Evolutionary conservation across 805 yeast species (phyloP).

Genomic region (Metschnikowia anglica): DNA sequence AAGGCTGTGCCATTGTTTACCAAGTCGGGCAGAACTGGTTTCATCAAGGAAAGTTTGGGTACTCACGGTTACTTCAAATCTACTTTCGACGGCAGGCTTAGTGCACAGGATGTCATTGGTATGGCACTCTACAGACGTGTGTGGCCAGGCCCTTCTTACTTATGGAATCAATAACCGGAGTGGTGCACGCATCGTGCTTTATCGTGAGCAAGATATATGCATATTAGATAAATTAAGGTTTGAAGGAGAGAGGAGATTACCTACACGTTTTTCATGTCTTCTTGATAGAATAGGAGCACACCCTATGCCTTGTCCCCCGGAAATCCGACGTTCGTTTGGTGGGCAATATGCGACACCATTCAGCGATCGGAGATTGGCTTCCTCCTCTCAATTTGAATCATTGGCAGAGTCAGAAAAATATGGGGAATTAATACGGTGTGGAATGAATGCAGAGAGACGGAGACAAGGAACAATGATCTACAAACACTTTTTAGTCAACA

Average conservation of each 20-base stretch:
- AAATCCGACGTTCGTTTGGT: too few relatives aligned
- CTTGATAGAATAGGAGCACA: neutral
- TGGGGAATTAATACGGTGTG: too few relatives aligned
- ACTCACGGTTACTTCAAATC: conserved; percentile 99
- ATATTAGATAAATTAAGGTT: conserved; percentile 1
- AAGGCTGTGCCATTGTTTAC: conserved; percentile 91
- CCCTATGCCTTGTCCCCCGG: too few relatives aligned
- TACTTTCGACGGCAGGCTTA: conserved; percentile 83
- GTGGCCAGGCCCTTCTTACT: conserved; percentile 67
- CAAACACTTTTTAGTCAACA: too few relatives aligned
- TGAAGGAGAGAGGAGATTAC: neutral
- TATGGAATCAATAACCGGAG: conserved; percentile 24
- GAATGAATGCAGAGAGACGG: too few relatives aligned
- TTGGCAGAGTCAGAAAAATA: too few relatives aligned
- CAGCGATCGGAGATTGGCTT: too few relatives aligned
- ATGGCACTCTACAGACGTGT: conserved; percentile 92
- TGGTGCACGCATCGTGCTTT: neutral
- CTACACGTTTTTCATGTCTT: neutral
- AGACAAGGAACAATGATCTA: too few relatives aligned
- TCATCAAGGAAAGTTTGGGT: conserved; percentile 92
- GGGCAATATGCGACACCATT: too few relatives aligned
- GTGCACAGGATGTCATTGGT: conserved; percentile 89
- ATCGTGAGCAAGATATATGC: too few relatives aligned
- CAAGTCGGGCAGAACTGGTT: conserved; percentile 89
- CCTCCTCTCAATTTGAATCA: too few relatives aligned